A percentile compares a stretch with the other conserved stretches of the same genome.
Conservation (phyloP, 164 flowering plant species). For the Brasenia schreberi region DNA sequence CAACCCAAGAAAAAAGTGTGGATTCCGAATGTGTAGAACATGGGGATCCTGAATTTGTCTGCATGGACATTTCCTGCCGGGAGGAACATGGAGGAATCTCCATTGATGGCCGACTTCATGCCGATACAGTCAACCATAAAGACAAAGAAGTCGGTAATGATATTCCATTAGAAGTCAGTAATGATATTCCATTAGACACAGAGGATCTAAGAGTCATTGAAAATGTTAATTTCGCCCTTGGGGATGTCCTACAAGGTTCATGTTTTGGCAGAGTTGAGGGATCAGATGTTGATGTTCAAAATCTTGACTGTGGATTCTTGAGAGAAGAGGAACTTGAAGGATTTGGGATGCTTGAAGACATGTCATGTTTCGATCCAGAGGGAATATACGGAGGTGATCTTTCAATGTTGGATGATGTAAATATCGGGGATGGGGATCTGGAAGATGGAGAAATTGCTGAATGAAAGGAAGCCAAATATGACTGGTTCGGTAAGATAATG, state of each 20-base stretch:
- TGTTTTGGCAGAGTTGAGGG: conserved; percentile 39
- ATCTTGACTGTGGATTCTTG: conserved; percentile 28
- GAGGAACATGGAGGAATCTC: neutral
- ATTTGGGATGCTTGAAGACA: neutral
- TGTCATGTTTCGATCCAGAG: neutral
- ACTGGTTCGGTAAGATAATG: too few species aligned
- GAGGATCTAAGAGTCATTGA: conserved; percentile 9
- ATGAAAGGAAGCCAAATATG: neutral
- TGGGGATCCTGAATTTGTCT: neutral
- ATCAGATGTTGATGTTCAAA: conserved; percentile 48
- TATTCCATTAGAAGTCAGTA: conserved; percentile 1
- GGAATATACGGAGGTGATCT: neutral
- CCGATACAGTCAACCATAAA: neutral
- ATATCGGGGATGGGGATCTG: conserved; percentile 26
- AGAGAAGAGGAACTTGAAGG: conserved; percentile 10
- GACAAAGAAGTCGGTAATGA: conserved; percentile 2
- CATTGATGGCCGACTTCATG: neutral
- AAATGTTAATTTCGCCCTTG: conserved; percentile 35
- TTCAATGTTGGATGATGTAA: conserved; percentile 1
- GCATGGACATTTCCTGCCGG: neutral
- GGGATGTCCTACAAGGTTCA: conserved; percentile 43
- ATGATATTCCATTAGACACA: conserved; percentile 2
- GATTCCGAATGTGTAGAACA: conserved; percentile 5
- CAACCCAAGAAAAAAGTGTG: neutral
- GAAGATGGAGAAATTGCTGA: conserved; percentile 67